phyloP scores from a whole-genome alignment of 805 yeast species.

The Kazachstania viticola region DNA sequence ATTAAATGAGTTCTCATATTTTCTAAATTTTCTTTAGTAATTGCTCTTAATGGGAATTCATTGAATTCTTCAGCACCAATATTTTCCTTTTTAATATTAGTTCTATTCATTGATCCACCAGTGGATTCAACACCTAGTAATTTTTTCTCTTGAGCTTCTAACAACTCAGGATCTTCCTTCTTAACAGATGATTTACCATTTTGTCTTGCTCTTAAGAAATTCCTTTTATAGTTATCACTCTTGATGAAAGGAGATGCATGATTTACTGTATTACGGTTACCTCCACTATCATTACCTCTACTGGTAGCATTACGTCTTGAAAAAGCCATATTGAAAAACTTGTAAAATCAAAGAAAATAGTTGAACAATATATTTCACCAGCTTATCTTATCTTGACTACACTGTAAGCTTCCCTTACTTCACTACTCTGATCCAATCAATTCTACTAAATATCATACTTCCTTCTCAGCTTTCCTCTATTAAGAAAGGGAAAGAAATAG shows the following conservation, averaged over 20 bases:
- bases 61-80: constrained; percentile 21
- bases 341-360: too few species aligned
- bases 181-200: constrained; percentile 11
- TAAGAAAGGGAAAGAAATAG: neutral
- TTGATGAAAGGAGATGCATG: constrained; percentile 28
- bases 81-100: constrained; percentile 5
- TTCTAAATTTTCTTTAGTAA: constrained; percentile 57
- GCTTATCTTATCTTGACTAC: too few species aligned
- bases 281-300: constrained; percentile 4
- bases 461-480: neutral
- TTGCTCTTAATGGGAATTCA: constrained; percentile 48
- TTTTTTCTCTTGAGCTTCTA: constrained; percentile 17
- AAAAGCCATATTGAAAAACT: neutral
- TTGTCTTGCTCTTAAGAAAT: constrained; percentile 22
- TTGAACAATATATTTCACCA: too few species aligned
- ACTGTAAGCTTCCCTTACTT: too few species aligned
- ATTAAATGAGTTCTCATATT: constrained; percentile 70
- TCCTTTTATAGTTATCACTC: constrained; percentile 26
- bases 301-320: constrained; percentile 5
- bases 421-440: too few species aligned
- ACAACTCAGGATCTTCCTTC: constrained; percentile 24
- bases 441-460: too few species aligned
- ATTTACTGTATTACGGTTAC: constrained; percentile 4
- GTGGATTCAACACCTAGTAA: constrained; percentile 13
- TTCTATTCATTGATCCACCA: constrained; percentile 3